A percentile compares a stretch with the other conserved stretches of the same genome.
Evolutionary conservation across 805 yeast species (phyloP).

Genomic region (Candida rishiriensis): DNA sequence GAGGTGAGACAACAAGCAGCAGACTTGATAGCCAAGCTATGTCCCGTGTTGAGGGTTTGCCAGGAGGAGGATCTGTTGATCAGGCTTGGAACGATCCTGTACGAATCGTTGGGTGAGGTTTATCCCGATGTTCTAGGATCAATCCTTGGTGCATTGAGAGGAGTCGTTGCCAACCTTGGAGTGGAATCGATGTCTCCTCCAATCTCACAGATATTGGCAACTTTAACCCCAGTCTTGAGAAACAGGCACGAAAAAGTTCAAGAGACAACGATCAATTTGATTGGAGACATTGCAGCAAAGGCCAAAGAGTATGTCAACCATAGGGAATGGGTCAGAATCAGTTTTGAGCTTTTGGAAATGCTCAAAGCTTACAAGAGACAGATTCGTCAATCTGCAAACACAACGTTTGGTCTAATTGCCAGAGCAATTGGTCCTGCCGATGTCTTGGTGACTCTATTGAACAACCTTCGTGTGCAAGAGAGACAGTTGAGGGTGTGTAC

Average conservation of each 20-base stretch:
- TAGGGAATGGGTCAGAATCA: conserved; percentile 95
- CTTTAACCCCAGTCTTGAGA: conserved; percentile 85
- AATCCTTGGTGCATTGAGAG: conserved; percentile 62
- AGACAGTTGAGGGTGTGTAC: conserved; percentile 95
- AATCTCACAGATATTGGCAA: conserved; percentile 73
- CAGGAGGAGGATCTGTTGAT: conserved; percentile 57
- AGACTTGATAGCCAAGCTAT: conserved; percentile 61
- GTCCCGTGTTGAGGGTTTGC: conserved; percentile 63
- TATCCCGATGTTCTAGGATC: conserved; percentile 93
- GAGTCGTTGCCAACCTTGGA: conserved; percentile 59
- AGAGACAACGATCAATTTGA: conserved; percentile 69
- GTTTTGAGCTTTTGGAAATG: conserved; percentile 87
- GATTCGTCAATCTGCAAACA: conserved; percentile 80
- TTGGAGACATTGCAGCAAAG: conserved; percentile 76
- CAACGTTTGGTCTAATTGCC: conserved; percentile 87
- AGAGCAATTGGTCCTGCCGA: conserved; percentile 95
- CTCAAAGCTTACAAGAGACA: conserved; percentile 73
- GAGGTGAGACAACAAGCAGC: conserved; percentile 82
- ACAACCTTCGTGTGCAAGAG: conserved; percentile 86
- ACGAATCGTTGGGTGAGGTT: conserved; percentile 91
- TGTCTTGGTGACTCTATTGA: conserved; percentile 76
- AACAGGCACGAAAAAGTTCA: conserved; percentile 91
- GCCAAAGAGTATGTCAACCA: conserved; percentile 83
- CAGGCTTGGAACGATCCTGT: conserved; percentile 69
- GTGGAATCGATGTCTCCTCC: conserved; percentile 71